Evolutionary conservation across 2,329 filamentous ascomycete species (phyloP).

Genomic region (Penicillium sp.): DNA sequence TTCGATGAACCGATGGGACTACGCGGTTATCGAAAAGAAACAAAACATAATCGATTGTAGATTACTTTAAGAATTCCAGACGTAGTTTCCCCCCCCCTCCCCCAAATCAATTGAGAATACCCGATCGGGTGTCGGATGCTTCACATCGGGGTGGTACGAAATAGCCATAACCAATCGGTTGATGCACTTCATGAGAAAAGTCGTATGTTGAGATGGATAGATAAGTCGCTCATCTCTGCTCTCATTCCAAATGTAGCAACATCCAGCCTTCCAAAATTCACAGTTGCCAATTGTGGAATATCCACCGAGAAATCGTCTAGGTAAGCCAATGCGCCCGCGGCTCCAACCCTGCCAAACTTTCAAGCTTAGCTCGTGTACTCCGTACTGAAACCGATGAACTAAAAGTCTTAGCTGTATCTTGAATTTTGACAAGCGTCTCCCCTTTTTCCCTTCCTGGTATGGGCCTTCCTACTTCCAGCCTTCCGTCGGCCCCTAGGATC

Average conservation of each 20-base stretch:
- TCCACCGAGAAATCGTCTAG: too few species aligned
- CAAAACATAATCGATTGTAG: too few species aligned
- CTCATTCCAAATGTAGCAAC: constrained; percentile 2
- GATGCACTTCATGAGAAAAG: neutral
- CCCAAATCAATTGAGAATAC: neutral
- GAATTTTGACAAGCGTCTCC: too few species aligned
- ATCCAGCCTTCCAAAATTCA: too few species aligned
- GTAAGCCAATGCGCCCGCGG: neutral
- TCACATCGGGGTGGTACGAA: neutral
- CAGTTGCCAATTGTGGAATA: neutral
- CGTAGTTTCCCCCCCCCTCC: too few species aligned
- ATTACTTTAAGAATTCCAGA: too few species aligned
- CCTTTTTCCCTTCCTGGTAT: neutral
- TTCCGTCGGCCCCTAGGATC: neutral
- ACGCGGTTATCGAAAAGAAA: neutral
- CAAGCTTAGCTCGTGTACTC: neutral
- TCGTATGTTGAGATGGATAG: neutral
- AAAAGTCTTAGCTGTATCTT: neutral
- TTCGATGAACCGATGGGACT: neutral
- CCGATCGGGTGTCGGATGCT: neutral
- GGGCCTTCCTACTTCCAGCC: neutral
- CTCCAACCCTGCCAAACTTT: neutral
- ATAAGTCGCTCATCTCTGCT: neutral
- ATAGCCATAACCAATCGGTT: neutral
- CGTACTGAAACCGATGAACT: neutral